Evolutionary conservation across 2,329 filamentous ascomycete genomes (phyloP), one percentile per base, ranked within the genome.

Genomic region (Xylariales sp.): DNA sequence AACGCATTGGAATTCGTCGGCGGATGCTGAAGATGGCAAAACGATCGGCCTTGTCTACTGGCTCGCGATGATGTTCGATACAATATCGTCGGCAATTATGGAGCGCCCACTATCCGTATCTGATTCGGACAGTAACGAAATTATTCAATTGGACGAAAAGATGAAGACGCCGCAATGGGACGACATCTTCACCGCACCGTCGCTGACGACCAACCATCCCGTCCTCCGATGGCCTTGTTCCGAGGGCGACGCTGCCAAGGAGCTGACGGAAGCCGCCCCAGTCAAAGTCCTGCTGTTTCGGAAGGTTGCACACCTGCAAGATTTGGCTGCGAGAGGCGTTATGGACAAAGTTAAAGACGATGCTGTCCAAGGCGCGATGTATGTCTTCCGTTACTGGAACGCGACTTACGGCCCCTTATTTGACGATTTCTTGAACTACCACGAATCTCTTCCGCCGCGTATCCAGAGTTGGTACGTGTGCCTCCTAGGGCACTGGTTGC

Each of bases 211-310:
- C n/a, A n/a, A n/a, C n/a, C n/a, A n/a, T n/a, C n/a, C n/a, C n/a
- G n/a, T n/a, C n/a, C n/a, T n/a, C n/a, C n/a, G n/a, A n/a, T 78
- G 74, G 71, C 76, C 76, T 5, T 79, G 74, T 48, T 62, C 71
- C 0, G 70, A 73, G 42, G 65, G 72, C n/a, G 61, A 65, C 6
- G 73, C 75, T 1, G 64, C 71, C 3, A 56, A 66, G 16, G 55
- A 67, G 2, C 62, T 80, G 3, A 67, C 67, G 12, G 66, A 72
- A 40, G 70, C 75, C 4, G 72, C 73, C 2, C 74, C 75, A 0
- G 70, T 79, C 40, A 80, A 80, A 50, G 74, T 81, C 2, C 59
- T 80, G 3, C 63, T 80, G 3, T 81, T 73, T 47, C 70, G 76
- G 11, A 69, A 74, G 40, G 65, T 78, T 6, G 69, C 70, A 0